A percentile compares a stretch with the other conserved stretches of the same genome.
Conservation (phyloP, 495 filamentous ascomycete genomes). For the Penicillium dipodomyicola region DNA sequence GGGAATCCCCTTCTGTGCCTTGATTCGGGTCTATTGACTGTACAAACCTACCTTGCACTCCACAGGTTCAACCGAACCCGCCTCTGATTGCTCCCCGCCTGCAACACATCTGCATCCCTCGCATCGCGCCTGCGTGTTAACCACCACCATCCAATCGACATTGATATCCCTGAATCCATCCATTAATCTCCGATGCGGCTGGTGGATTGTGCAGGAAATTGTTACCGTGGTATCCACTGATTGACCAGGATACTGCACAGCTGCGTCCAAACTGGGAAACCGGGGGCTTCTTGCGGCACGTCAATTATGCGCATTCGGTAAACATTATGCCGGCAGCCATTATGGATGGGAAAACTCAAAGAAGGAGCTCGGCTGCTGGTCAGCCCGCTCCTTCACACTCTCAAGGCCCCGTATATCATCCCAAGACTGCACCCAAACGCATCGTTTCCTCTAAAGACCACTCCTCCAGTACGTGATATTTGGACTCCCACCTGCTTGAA, state of each 20-base stretch:
- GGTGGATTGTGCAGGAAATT: conserved; percentile 14
- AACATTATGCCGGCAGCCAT: conserved; percentile 20
- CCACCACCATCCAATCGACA: conserved; percentile 16
- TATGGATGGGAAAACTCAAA: conserved; percentile 35
- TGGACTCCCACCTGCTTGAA: conserved; percentile 1
- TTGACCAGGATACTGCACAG: conserved; percentile 18
- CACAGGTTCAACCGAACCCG: conserved; percentile 14
- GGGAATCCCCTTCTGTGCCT: conserved; percentile 7
- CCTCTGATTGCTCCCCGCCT: conserved; percentile 19
- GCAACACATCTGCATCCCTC: conserved; percentile 26
- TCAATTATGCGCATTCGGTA: conserved; percentile 32
- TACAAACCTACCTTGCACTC: conserved; percentile 16
- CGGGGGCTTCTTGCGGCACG: conserved; percentile 27
- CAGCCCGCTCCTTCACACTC: conserved; percentile 25
- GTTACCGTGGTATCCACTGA: conserved; percentile 16
- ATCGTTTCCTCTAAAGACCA: conserved; percentile 22
- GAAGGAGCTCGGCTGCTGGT: conserved; percentile 30
- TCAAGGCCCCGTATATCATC: conserved; percentile 30
- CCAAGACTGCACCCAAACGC: conserved; percentile 20
- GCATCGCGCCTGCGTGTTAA: conserved; percentile 17
- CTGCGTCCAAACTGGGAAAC: conserved; percentile 25
- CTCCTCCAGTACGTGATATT: conserved; percentile 26
- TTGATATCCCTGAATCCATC: conserved; percentile 7
- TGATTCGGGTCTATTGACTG: conserved; percentile 13
- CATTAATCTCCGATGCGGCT: conserved; percentile 23